Evolutionary conservation across 331 rosid genomes (phyloP).

Genomic region (Ulmus americana): DNA sequence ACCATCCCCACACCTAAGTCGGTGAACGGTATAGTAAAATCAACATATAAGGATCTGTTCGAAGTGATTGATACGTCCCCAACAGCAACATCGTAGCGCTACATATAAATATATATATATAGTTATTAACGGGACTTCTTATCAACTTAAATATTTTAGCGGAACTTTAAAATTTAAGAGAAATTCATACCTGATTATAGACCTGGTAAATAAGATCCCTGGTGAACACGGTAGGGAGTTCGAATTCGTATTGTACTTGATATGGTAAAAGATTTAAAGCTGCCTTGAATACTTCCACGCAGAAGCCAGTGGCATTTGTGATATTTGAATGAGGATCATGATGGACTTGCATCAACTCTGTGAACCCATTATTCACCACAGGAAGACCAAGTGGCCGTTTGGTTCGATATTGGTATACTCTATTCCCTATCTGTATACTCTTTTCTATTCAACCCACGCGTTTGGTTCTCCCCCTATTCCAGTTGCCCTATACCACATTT

Average conservation of each 20-base stretch:
- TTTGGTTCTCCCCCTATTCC: too few species aligned
- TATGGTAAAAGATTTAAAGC: conserved; percentile 8
- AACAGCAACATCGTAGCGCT: conserved; percentile 21
- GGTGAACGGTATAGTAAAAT: conserved; percentile 21
- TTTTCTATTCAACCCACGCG: too few species aligned
- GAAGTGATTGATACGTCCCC: conserved; percentile 17
- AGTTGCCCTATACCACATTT: too few species aligned
- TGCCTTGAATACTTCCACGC: conserved; percentile 20
- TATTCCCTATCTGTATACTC: too few species aligned
- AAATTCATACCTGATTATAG: conserved; percentile 5
- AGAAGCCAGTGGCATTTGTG: conserved; percentile 10
- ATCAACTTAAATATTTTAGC: not conserved
- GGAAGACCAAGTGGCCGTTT: conserved; percentile 27
- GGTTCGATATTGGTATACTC: too few species aligned
- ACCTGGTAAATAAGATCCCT: conserved; percentile 10
- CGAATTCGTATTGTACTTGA: conserved; percentile 7
- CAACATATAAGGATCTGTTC: conserved; percentile 16
- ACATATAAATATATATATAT: not conserved
- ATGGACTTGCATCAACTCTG: not conserved
- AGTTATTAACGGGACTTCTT: not conserved
- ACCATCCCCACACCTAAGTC: conserved; percentile 10
- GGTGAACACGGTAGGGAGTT: not conserved
- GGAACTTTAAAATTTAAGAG: not conserved
- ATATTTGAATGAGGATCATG: not conserved
- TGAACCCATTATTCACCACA: not conserved